Evolutionary conservation across 805 yeast genomes (phyloP).

Genomic region (Teunomyces barrocoloradensis): DNA sequence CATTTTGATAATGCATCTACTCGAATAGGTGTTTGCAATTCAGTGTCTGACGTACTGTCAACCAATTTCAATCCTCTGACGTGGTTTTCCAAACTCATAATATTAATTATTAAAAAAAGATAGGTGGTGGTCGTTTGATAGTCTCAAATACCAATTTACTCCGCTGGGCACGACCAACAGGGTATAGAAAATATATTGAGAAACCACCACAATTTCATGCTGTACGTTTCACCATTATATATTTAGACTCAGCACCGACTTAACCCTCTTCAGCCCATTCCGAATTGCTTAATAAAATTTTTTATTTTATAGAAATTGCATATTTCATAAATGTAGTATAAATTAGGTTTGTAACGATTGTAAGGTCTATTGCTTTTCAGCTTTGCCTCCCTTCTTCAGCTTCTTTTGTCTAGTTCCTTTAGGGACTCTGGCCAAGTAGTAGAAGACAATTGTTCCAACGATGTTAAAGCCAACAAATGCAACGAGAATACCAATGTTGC

Average conservation of each 20-base stretch:
- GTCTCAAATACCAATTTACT: neutral
- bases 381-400: slow-evolving; percentile 2
- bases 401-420: slow-evolving; percentile 25
- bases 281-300: too few species aligned
- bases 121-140: neutral
- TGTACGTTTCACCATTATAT: too few species aligned
- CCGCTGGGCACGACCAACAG: too few species aligned
- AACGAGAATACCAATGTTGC: slow-evolving; percentile 29
- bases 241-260: too few species aligned
- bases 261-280: too few species aligned
- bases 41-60: neutral
- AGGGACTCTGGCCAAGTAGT: slow-evolving; percentile 44
- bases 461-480: slow-evolving; percentile 27
- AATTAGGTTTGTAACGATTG: neutral
- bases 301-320: too few species aligned
- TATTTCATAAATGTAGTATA: neutral
- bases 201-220: too few species aligned
- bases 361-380: neutral
- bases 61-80: slow-evolving; percentile 14
- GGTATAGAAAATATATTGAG: too few species aligned
- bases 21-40: slow-evolving; percentile 18
- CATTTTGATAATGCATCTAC: slow-evolving; percentile 24
- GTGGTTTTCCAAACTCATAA: slow-evolving; percentile 1
- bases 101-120: neutral
- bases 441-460: slow-evolving; percentile 26